Base-by-base conservation (phyloP, 2,329 filamentous ascomycete genomes). In the Cladosporium sp. region DNA sequence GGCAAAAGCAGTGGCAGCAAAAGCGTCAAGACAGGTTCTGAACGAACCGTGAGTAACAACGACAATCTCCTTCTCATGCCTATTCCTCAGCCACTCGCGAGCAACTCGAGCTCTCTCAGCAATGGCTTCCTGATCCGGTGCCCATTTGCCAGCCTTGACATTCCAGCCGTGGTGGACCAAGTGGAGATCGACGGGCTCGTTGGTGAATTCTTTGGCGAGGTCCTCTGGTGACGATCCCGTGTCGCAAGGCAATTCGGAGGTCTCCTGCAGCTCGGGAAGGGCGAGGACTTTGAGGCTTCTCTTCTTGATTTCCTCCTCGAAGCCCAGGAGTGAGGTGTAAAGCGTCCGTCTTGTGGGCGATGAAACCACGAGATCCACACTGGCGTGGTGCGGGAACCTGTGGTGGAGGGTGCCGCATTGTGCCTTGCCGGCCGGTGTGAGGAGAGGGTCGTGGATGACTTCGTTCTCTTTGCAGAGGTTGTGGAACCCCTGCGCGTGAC, bases 341-440 rank as follows among this genome's bases (percentile, higher is more conserved):
- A 96, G 76, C 2, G 90, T 95, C 55, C 90, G 83, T 44, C 85
- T 84, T 58, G 95, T 78, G 5, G 90, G 89, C 1, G 88, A 93
- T 34, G 89, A 83, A 18, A 90, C 78, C 11, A 95, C 77, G 58
- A 86, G 77, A 4, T 85, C 84, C 62, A 93, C 73, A 34, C 76
- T 69, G 55, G 74, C 71, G 64, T 87, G 84, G 68, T 80, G 69
- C 8, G 86, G 80, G 65, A 95, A 95, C 17, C 59, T 55, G 24
- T 73, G 64, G 60, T 78, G 70, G 36, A 96, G 82, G 13, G 70
- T 66, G 20, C 69, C 72, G 72, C 89, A 95, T 77, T 96, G 89
- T 55, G 82, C 63, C 64, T 84, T 76, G 60, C 91, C 91, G n/a
- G 84, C 75, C 0, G 80, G 74, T 1, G 91, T 96, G 48, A 96